Base-by-base conservation (phyloP, 164 flowering plant species). In the Stephania japonica region DNA sequence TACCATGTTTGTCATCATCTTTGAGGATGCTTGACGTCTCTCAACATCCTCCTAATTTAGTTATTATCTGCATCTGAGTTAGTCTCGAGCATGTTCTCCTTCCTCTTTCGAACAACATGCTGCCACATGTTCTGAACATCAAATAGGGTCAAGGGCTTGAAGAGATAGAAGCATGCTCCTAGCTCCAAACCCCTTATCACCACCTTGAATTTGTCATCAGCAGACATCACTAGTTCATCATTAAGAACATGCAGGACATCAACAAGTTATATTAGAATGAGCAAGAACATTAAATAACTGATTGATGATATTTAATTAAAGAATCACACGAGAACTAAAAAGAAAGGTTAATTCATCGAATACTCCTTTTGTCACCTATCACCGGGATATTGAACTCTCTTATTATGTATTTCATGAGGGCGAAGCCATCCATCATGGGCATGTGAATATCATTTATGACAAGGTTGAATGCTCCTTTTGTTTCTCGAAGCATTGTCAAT, bases 111-210 rank as follows among this genome's bases (percentile, higher is more conserved):
- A 53, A 53, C 6, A 6, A 76, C 63, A 72, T 76, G 69, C 11
- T 76, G 68, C 75, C 75, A 72, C 1, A 76, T 12, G 43, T 26
- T 72, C n/a, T 67, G 71, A 43, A 56, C 1, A 16, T 42, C 72
- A 4, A 25, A 2, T 23, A 12, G 2, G 1, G 68, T 62, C 41
- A 76, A n/a, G n/a, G n/a, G n/a, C n/a, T n/a, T n/a, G n/a, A n/a
- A n/a, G n/a, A n/a, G n/a, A n/a, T n/a, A n/a, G 7, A 47, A 75
- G 79, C 71, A 67, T 6, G 79, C 79, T 38, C 79, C 79, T n/a
- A 13, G 9, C 26, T 76, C 64, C 9, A 76, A 49, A 8, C 42
- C 72, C 62, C 56, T 76, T 9, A 16, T 43, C 12, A 25, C 68
- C 7, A 42, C 59, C 3, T 67, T 47, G n/a, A 32, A 19, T 4